These are phyloP conservation scores for Eucalyptus regnans DNA, from an alignment of 345 rosid genomes.

Conservation along the genomic window DNA sequence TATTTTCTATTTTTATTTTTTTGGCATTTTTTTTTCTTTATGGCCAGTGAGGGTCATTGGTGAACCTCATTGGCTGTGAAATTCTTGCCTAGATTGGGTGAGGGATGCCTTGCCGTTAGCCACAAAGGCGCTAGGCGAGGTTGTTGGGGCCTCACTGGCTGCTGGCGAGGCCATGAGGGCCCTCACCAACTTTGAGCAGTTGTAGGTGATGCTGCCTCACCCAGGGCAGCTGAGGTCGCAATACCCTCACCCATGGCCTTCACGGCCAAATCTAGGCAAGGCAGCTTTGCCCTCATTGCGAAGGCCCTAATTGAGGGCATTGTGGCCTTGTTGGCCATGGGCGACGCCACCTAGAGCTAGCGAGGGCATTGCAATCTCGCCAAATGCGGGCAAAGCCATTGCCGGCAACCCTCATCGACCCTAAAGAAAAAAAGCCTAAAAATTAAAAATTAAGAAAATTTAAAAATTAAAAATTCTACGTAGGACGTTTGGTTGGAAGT, in stretches of 20 bases:
- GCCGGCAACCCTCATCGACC: rapidly evolving
- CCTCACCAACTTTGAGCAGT: rapidly evolving
- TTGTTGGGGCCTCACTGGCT: rapidly evolving
- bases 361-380: rapidly evolving
- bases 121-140: rapidly evolving
- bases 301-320: too few species aligned
- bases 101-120: rapidly evolving
- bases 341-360: rapidly evolving
- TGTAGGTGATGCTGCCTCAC: rapidly evolving
- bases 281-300: rapidly evolving
- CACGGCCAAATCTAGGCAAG: rapidly evolving
- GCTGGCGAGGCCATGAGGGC: rapidly evolving
- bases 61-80: rapidly evolving
- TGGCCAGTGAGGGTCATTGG: rapidly evolving
- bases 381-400: rapidly evolving
- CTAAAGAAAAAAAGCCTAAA: too few species aligned
- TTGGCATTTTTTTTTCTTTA: too few species aligned
- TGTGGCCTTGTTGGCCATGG: rapidly evolving
- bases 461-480: too few species aligned
- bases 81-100: too few species aligned
- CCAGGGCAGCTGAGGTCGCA: rapidly evolving
- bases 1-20: too few species aligned
- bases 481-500: too few species aligned
- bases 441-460: too few species aligned
- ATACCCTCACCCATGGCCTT: too few species aligned